Conservation (phyloP, 371 early-diverging fungal species). For the Mortierella sp. region DNA sequence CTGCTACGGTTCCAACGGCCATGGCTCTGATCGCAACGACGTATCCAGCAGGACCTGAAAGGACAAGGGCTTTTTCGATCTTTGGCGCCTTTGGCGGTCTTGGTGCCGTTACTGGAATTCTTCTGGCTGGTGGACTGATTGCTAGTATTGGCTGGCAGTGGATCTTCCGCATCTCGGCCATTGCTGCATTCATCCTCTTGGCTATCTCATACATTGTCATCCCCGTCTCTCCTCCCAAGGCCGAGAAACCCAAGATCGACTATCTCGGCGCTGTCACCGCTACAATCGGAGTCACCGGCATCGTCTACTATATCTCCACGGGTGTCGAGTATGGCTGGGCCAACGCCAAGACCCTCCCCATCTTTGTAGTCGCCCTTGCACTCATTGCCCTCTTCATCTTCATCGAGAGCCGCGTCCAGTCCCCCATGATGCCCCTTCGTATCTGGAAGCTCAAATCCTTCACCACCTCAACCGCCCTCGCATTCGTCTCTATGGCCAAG, state of each 20-base stretch:
- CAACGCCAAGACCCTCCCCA: conserved; percentile 31
- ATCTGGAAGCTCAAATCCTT: conserved; percentile 39
- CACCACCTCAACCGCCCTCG: conserved; percentile 22
- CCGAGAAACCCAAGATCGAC: conserved; percentile 40
- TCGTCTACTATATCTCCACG: conserved; percentile 47
- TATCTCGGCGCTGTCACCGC: conserved; percentile 34
- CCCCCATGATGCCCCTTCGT: conserved; percentile 46
- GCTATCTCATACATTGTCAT: conserved; percentile 28
- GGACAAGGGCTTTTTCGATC: conserved; percentile 43
- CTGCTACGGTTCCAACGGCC: conserved; percentile 41
- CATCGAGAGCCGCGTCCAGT: conserved; percentile 19
- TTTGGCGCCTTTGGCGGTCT: conserved; percentile 53
- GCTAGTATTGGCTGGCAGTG: conserved; percentile 48
- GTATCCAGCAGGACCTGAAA: conserved; percentile 42
- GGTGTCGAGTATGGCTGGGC: conserved; percentile 51
- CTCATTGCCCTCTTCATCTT: conserved; percentile 28
- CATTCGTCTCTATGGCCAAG: conserved; percentile 37
- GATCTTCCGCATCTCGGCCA: conserved; percentile 52
- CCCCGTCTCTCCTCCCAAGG: conserved; percentile 28
- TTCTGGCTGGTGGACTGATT: conserved; percentile 49
- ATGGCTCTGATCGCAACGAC: conserved; percentile 49
- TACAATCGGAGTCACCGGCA: conserved; percentile 29
- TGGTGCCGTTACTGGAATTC: conserved; percentile 44
- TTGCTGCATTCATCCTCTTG: conserved; percentile 30
- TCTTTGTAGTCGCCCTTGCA: conserved; percentile 21